Evolutionary conservation across 129 eudicot species (phyloP).

Genomic region (Escallonia rubra): DNA sequence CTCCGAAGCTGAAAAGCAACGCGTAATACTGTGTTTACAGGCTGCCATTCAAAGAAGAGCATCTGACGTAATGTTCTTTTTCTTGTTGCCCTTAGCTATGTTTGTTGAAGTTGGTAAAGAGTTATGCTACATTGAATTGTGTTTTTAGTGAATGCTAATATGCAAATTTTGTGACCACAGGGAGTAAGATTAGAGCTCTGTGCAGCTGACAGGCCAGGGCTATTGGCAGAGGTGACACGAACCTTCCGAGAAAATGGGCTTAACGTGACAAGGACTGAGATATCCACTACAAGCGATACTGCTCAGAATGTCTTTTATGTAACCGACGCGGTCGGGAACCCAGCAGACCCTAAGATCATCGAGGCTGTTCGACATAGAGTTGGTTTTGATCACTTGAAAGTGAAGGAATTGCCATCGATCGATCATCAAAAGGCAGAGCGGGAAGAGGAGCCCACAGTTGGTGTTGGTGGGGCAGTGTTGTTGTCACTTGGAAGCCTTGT

Average conservation of each 20-base stretch:
- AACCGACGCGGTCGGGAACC: constrained; percentile 52
- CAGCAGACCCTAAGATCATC: constrained; percentile 38
- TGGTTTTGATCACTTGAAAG: constrained; percentile 37
- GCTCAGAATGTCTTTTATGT: constrained; percentile 51
- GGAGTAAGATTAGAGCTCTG: constrained; percentile 64
- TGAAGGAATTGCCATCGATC: constrained; percentile 45
- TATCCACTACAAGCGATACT: constrained; percentile 37
- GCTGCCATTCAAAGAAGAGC: constrained; percentile 85
- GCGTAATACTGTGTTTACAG: constrained; percentile 60
- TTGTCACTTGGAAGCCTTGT: constrained; percentile 60
- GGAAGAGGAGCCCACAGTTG: constrained; percentile 23
- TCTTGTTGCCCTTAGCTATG: too few species aligned
- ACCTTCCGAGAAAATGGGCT: constrained; percentile 63
- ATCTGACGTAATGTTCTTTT: constrained; percentile 46
- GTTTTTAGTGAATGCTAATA: background rate
- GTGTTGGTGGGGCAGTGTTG: constrained; percentile 53
- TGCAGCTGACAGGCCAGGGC: constrained; percentile 36
- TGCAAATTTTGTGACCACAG: constrained; percentile 18
- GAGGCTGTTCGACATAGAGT: constrained; percentile 44
- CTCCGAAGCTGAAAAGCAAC: constrained; percentile 77
- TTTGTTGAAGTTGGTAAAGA: too few species aligned
- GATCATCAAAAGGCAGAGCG: constrained; percentile 25
- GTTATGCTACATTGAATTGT: background rate
- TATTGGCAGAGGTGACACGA: constrained; percentile 57
- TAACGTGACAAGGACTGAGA: constrained; percentile 58